These are phyloP conservation scores for Capsicum pubescens DNA, from an alignment of 257 asterid genomes.

Conservation along the genomic window DNA sequence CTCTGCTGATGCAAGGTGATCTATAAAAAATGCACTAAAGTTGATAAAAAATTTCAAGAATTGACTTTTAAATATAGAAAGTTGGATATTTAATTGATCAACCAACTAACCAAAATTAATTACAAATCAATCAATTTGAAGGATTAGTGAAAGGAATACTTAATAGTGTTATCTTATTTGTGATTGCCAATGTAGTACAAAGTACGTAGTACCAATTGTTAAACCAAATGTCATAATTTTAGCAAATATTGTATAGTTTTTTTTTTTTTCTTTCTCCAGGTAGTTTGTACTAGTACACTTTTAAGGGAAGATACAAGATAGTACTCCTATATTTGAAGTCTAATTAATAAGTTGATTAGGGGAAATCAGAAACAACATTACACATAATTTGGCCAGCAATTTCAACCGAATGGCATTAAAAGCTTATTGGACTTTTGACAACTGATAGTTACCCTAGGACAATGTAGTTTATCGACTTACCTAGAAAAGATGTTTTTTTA, in stretches of 20 bases:
- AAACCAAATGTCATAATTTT: background rate
- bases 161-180: background rate
- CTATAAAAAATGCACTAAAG: background rate
- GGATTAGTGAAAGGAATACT: conserved; percentile 12
- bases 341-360: background rate
- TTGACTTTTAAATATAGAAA: background rate
- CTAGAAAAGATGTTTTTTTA: background rate
- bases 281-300: background rate
- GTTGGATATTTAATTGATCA: background rate
- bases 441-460: background rate
- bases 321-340: background rate
- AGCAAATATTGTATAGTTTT: background rate
- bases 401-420: background rate
- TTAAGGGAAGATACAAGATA: background rate
- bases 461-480: background rate
- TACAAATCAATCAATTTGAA: background rate
- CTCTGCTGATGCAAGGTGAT: background rate
- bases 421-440: background rate
- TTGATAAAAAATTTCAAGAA: background rate
- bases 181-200: background rate
- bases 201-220: background rate
- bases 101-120: background rate
- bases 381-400: background rate
- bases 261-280: background rate
- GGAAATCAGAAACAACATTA: background rate